Base-by-base conservation (phyloP, 352 stramenopile species). In the Achlya hypogyna region DNA sequence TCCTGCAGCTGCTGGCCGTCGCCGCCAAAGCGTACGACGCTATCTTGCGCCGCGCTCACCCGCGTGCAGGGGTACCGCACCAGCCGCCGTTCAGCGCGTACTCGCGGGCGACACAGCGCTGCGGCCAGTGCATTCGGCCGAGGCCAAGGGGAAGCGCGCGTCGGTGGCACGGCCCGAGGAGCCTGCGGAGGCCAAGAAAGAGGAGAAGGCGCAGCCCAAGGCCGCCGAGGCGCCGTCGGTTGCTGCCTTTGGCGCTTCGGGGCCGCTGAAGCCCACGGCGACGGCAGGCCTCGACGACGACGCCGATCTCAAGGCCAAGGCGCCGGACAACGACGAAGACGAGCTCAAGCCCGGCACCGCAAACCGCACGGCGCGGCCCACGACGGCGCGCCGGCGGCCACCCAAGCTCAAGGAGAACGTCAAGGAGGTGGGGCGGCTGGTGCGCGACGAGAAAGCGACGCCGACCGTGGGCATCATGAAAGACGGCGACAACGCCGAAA, bases 1-100 rank as follows among this genome's bases (percentile, higher is more conserved):
- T 98, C 38, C 70, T 98, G 27, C 94, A 98, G 73, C 65, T 98
- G 5, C 70, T 98, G 49, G 79, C 75, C 16, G 71, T 98, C 25
- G 83, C 91, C 1, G 92, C 79, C 20, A 76, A 62, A 12, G 34
- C 70, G 51, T 70, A 70, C 22, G 63, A 65, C 18, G 14, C 4
- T 25, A 43, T 51, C 5, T 53, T 27, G 4, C 54, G 2, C 16
- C 38, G 18, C 40, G 32, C 35, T 42, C 12, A 45, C 31, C 25
- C n/a, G 38, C 80, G 65, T 77, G 76, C 58, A 71, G 72, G 12
- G 86, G 82, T 1, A 87, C 79, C 64, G 93, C 84, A 0, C 70
- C 65, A 1, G 82, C 85, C 18, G 78, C 84, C 0, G 86, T 95
- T 14, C 75, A 84, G 65, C 80, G 80, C n/a, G 84, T 94, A 5